These are phyloP conservation scores for Rhizopogon vulgaris DNA, from an alignment of 768 basidiomycete species.

Conservation along the genomic window DNA sequence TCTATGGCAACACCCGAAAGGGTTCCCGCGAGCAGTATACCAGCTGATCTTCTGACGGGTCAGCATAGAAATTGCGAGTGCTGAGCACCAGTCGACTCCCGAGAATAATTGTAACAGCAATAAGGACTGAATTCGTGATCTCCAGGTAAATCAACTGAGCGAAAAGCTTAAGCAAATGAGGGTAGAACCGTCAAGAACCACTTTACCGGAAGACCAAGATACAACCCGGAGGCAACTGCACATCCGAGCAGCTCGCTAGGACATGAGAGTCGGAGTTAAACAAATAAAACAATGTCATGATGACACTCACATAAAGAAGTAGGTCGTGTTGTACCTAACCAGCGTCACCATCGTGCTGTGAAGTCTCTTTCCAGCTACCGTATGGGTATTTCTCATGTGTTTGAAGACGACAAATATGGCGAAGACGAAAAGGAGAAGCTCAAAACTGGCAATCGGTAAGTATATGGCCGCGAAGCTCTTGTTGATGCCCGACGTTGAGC, in stretches of 20 bases:
- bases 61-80: no score
- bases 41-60: no score
- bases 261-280: neutral
- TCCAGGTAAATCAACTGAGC: conserved; percentile 3
- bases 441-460: conserved; percentile 3
- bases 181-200: neutral
- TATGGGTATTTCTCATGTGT: conserved; percentile 2
- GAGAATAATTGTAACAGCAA: conserved; percentile 1
- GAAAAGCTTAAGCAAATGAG: neutral
- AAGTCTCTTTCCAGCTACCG: conserved; percentile 1
- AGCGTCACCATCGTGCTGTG: conserved; percentile 2
- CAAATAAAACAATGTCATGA: neutral
- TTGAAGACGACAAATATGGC: conserved; percentile 2
- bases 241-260: conserved; percentile 1
- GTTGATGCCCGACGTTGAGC: neutral
- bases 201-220: conserved; percentile 6
- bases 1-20: no score
- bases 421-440: conserved; percentile 3
- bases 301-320: conserved; percentile 5
- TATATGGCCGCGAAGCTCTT: conserved; percentile 4
- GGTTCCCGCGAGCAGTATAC: no score
- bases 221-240: conserved; percentile 2
- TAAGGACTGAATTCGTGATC: conserved; percentile 2
- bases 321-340: conserved; percentile 3
- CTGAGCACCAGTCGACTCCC: no score